These are phyloP conservation scores for Spizellomyces punctatus DNA, from an alignment of 192 early-diverging fungal species.

Conservation along the genomic window DNA sequence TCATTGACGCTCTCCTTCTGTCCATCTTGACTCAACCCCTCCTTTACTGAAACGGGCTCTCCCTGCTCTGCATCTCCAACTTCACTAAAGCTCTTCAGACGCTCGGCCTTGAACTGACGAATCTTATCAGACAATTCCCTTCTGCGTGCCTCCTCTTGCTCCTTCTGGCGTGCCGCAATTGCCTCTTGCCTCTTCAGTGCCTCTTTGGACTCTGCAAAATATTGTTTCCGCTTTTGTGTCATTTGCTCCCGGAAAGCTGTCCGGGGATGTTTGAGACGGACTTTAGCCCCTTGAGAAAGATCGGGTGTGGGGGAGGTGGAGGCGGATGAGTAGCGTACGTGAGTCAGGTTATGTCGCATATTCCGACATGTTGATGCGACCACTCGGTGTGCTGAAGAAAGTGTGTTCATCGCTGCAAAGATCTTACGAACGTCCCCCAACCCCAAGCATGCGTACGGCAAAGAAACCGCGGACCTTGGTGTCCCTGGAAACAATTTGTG, in stretches of 20 bases:
- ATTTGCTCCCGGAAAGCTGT: conserved; percentile 11
- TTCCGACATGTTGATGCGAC: no score
- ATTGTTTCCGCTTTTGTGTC: conserved; percentile 15
- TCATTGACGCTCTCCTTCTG: background rate
- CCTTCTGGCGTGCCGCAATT: conserved; percentile 1
- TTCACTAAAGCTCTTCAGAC: background rate
- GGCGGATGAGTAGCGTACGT: no score
- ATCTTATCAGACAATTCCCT: conserved; percentile 26
- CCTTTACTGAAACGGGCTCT: background rate
- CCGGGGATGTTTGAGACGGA: conserved; percentile 12
- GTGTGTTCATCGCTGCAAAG: no score
- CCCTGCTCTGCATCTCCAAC: background rate
- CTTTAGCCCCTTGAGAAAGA: conserved; percentile 16
- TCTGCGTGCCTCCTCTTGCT: conserved; percentile 1
- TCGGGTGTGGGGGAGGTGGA: background rate
- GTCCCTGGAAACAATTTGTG: no score
- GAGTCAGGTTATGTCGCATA: no score
- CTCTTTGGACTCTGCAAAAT: conserved; percentile 9
- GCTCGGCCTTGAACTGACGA: conserved; percentile 12
- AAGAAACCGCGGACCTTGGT: no score
- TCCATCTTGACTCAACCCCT: background rate
- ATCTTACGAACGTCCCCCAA: no score
- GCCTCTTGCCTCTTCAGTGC: background rate
- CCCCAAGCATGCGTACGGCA: no score
- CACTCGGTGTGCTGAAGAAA: no score